These are phyloP conservation scores for Akanthomyces dipterigenus DNA, from an alignment of 2,329 filamentous ascomycete genomes.

Conservation along the genomic window DNA sequence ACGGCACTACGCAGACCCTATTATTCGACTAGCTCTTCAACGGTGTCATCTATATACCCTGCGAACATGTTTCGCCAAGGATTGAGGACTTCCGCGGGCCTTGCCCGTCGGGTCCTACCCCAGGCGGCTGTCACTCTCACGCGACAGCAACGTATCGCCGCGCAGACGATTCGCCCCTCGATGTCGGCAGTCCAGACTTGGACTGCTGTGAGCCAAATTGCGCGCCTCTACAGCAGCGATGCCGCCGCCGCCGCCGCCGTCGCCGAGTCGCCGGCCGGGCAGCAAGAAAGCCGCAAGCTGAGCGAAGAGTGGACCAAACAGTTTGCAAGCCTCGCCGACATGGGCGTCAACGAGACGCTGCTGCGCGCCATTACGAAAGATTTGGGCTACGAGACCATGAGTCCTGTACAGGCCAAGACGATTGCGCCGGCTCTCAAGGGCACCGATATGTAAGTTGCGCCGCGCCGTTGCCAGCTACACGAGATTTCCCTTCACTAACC, in stretches of 20 bases:
- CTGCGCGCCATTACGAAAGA: conserved; percentile 61
- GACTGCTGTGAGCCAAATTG: conserved; percentile 19
- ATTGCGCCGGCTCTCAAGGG: conserved; percentile 75
- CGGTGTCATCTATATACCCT: background rate
- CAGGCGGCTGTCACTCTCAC: conserved; percentile 24
- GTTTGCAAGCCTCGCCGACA: conserved; percentile 38
- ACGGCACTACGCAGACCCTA: background rate
- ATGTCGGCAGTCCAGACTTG: conserved; percentile 18
- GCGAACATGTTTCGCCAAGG: conserved; percentile 20
- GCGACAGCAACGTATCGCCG: conserved; percentile 11
- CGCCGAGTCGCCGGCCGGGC: background rate
- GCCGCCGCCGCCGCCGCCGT: conserved; percentile 26
- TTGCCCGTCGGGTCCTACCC: conserved; percentile 27
- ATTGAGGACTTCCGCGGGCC: conserved; percentile 32
- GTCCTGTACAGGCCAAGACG: conserved; percentile 80
- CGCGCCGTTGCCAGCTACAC: background rate
- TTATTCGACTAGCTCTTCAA: background rate
- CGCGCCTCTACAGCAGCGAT: conserved; percentile 35
- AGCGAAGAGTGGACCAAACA: conserved; percentile 9
- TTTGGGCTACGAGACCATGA: conserved; percentile 81
- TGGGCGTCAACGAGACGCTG: conserved; percentile 57
- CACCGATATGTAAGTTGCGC: conserved; percentile 64
- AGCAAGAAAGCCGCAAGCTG: background rate
- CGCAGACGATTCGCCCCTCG: conserved; percentile 14
- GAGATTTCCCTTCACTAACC: background rate